Percentiles rank a stretch among this genome's conserved stretches.
phyloP scores from a whole-genome alignment of 306 rosid genomes.

The Trichosanthes cucumerina region DNA sequence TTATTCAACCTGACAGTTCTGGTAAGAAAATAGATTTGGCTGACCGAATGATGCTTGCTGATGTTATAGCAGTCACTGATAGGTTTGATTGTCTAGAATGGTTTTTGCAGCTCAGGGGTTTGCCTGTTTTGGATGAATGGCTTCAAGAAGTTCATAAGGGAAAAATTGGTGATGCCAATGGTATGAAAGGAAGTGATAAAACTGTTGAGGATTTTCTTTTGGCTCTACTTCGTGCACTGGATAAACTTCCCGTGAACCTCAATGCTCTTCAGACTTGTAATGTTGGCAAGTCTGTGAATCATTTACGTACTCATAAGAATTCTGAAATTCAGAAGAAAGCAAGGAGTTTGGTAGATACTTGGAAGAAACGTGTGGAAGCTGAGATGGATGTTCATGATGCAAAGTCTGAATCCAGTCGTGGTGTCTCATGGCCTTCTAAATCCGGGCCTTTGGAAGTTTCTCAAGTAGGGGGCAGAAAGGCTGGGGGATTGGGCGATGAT shows the following conservation, averaged over 20 bases:
- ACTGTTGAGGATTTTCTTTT: constrained; percentile 73
- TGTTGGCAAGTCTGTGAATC: constrained; percentile 79
- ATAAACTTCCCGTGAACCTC: constrained; percentile 71
- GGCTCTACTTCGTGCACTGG: constrained; percentile 68
- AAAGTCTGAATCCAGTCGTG: constrained; percentile 49
- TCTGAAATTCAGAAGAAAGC: constrained; percentile 73
- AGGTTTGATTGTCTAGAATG: constrained; percentile 49
- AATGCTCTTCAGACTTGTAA: constrained; percentile 57
- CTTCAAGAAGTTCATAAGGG: constrained; percentile 83
- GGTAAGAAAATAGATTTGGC: constrained; percentile 67
- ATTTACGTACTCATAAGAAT: constrained; percentile 62
- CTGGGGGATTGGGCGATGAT: constrained; percentile 50
- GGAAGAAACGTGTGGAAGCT: constrained; percentile 93
- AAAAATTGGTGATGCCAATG: constrained; percentile 49
- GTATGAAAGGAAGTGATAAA: constrained; percentile 52
- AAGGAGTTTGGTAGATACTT: constrained; percentile 68
- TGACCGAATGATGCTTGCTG: constrained; percentile 60
- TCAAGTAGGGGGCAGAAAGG: constrained; percentile 44
- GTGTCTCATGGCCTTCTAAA: constrained; percentile 48
- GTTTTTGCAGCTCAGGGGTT: constrained; percentile 69
- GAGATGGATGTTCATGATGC: constrained; percentile 67
- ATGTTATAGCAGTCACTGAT: constrained; percentile 68
- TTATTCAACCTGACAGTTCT: constrained; percentile 51
- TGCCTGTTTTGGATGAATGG: constrained; percentile 83
- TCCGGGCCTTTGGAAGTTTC: constrained; percentile 43